phyloP scores from a whole-genome alignment of 2,329 filamentous ascomycete genomes.

The Chaetomium globosum region DNA sequence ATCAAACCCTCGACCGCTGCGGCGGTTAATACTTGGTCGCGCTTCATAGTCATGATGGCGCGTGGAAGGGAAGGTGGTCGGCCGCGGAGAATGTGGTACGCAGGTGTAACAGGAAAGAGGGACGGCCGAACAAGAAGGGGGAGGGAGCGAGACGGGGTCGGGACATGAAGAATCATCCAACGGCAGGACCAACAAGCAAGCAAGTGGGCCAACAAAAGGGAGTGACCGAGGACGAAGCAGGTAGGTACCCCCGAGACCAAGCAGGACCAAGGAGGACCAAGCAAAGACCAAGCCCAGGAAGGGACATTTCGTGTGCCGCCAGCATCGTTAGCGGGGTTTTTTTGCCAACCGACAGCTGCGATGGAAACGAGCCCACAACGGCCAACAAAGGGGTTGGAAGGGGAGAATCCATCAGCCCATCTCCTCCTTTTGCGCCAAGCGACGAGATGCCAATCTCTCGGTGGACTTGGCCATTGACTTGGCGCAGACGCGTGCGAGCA shows the following conservation, averaged over 20 bases:
- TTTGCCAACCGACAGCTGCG: background rate
- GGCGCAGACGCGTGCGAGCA: background rate
- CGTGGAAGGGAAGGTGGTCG: background rate
- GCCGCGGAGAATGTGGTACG: background rate
- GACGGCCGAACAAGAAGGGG: background rate
- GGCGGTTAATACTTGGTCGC: conserved; percentile 49
- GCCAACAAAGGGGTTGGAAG: conserved; percentile 7
- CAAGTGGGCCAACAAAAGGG: background rate
- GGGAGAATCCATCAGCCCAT: background rate
- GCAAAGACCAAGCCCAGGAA: background rate
- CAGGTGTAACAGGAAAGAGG: background rate
- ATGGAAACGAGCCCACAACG: conserved; percentile 4
- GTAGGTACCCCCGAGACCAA: background rate
- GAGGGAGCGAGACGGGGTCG: background rate
- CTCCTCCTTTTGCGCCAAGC: conserved; percentile 8
- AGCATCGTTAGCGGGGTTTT: background rate
- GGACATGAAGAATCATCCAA: background rate
- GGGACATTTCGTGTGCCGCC: background rate
- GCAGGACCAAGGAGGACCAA: background rate
- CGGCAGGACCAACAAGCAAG: background rate
- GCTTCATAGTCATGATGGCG: conserved; percentile 37
- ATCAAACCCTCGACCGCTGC: conserved; percentile 55
- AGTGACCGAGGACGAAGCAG: background rate
- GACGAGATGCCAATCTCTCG: conserved; percentile 1
- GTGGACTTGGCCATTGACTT: background rate